phyloP scores from a whole-genome alignment of 805 yeast genomes.

The Ogataea wickerhamii region DNA sequence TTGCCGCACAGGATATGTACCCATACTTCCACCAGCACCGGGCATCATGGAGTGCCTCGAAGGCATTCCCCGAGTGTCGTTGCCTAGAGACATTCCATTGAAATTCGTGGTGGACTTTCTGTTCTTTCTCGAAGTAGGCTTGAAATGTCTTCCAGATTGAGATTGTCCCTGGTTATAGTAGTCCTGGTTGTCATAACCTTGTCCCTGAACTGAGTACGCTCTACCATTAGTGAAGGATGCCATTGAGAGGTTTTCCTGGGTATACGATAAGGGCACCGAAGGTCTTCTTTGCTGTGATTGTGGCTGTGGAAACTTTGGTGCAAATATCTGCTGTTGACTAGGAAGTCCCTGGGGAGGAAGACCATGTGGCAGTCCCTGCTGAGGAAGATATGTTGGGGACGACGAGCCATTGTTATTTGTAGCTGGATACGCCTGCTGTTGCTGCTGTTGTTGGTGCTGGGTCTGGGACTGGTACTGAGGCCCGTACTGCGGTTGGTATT shows the following conservation, averaged over 20 bases:
- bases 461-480: slow-evolving; percentile 8
- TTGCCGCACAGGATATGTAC: slow-evolving; percentile 17
- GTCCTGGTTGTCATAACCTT: slow-evolving; percentile 19
- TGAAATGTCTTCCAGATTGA: slow-evolving; percentile 28
- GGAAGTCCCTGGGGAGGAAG: slow-evolving; percentile 35
- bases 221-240: slow-evolving; percentile 18
- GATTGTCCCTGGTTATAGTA: slow-evolving; percentile 15
- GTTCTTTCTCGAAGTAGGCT: slow-evolving; percentile 44
- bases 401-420: slow-evolving; percentile 18
- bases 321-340: slow-evolving; percentile 27
- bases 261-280: slow-evolving; percentile 24
- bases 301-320: slow-evolving; percentile 19
- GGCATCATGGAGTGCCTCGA: slow-evolving; percentile 32
- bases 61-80: slow-evolving; percentile 28
- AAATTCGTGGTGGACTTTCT: slow-evolving; percentile 39
- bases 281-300: slow-evolving; percentile 25
- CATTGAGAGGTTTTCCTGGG: slow-evolving; percentile 23
- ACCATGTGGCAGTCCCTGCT: slow-evolving; percentile 32
- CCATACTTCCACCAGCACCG: slow-evolving; percentile 4
- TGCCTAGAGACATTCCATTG: slow-evolving; percentile 21
- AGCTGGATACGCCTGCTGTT: slow-evolving; percentile 5
- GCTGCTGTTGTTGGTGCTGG: too few species aligned
- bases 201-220: slow-evolving; percentile 11
- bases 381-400: slow-evolving; percentile 29
- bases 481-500: slow-evolving; percentile 7